Base-by-base conservation (phyloP, 2,329 filamentous ascomycete species). In the Periconia macrospinosa region DNA sequence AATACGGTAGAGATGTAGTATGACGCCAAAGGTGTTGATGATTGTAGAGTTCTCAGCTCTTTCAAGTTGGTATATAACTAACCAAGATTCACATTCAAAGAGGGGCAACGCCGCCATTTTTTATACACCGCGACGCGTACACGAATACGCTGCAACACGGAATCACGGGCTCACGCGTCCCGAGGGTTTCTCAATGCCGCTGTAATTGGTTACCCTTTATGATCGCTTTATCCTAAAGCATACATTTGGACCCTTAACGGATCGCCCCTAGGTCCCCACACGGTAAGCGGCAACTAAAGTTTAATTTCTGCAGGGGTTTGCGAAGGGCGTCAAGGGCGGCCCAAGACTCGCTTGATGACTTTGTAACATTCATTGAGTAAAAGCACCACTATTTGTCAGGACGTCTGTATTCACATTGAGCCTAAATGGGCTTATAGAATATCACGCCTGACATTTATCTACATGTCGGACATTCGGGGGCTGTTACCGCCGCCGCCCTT, bases 81-180 rank as follows among this genome's bases (percentile, higher is more conserved):
- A n/a, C n/a, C n/a, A n/a, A n/a, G n/a, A n/a, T n/a, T n/a, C 23
- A 8, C 23, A 27, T 27, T 27, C 8, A 3, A n/a, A 27, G 23
- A 27, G 23, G 23, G 23, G 3, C 23, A 27, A 27, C 3, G 8
- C 23, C 23, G 8, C 23, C 5, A 27, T 27, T 27, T 5, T 27
- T 27, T 27, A 27, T 27, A 3, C 23, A 27, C 23, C 8, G 23
- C 23, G 23, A 27, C 23, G 23, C 8, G 23, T n/a, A 18, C 20
- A 10, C 11, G 20, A 18, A 20, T 13, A 15, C 27, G 15, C 27
- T 6, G 42, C 6, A 18, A 3, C 54, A 37, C 50, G 44, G 50
- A 43, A 15, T 41, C 54, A 56, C 54, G 47, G 45, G 54, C 48
- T 19, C 18, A 17, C 54, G 54, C 47, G 50, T 49, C 41, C 33